Evolutionary conservation across 1,284 basidiomycete genomes (phyloP).

Genomic region (Veloboletus limbatus): DNA sequence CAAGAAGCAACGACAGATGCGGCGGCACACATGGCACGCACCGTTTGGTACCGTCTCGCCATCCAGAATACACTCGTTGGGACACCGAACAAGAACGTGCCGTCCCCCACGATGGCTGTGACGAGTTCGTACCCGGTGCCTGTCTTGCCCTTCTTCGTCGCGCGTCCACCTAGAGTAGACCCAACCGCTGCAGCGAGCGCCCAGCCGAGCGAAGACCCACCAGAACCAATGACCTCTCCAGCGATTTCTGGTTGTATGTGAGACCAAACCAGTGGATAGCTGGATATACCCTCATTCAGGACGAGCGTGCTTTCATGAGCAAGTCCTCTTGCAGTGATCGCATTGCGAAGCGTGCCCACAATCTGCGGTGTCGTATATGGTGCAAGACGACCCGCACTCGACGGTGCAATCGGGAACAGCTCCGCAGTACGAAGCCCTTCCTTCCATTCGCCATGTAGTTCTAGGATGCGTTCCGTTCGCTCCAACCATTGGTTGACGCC

Average conservation of each 20-base stretch:
- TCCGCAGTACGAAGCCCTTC: slow-evolving; percentile 22
- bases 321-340: slow-evolving; percentile 32
- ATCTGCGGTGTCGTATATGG: slow-evolving; percentile 48
- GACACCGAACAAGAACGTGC: slow-evolving; percentile 63
- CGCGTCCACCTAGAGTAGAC: slow-evolving; percentile 45
- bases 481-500: slow-evolving; percentile 4
- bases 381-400: slow-evolving; percentile 6
- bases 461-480: slow-evolving; percentile 11
- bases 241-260: slow-evolving; percentile 54
- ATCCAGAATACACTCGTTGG: slow-evolving; percentile 70
- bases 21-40: slow-evolving; percentile 31
- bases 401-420: slow-evolving; percentile 13
- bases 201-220: slow-evolving; percentile 65
- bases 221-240: slow-evolving; percentile 51
- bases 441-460: slow-evolving; percentile 30
- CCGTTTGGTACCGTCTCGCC: slow-evolving; percentile 62
- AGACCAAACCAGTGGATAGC: slow-evolving; percentile 50
- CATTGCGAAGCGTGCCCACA: slow-evolving; percentile 45
- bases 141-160: slow-evolving; percentile 23
- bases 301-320: slow-evolving; percentile 40
- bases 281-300: slow-evolving; percentile 64
- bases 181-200: slow-evolving; percentile 63
- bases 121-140: slow-evolving; percentile 46
- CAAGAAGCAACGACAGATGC: neutral
- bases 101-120: slow-evolving; percentile 62